These are phyloP conservation scores for Pulicaria dysenterica DNA, from an alignment of 129 eudicot species.

Conservation along the genomic window DNA sequence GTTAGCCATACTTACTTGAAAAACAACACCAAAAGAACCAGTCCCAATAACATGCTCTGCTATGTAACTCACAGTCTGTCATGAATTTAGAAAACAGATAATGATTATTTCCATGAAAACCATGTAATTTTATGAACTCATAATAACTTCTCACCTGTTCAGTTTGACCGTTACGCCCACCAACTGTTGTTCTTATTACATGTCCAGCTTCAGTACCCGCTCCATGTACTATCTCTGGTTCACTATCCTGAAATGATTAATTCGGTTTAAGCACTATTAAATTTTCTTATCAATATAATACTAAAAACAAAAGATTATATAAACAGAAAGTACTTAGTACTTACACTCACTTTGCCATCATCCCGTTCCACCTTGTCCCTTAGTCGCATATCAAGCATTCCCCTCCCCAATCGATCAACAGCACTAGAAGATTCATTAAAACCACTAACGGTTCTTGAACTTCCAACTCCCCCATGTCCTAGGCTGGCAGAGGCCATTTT, in stretches of 20 bases:
- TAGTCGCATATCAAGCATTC: constrained; percentile 83
- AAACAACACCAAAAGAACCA: constrained; percentile 96
- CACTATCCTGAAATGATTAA: constrained; percentile 75
- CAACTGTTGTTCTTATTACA: constrained; percentile 84
- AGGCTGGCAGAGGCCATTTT: constrained; percentile 78
- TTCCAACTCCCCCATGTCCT: constrained; percentile 87
- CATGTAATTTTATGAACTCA: not conserved
- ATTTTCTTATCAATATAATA: no score
- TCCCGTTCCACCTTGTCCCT: constrained; percentile 84
- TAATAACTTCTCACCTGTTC: constrained; percentile 60
- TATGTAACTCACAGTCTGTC: constrained; percentile 85
- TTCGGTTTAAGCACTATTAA: not conserved
- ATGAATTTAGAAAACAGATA: constrained; percentile 22
- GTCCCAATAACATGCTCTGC: constrained; percentile 99
- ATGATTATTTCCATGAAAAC: not conserved
- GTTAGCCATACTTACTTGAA: constrained; percentile 62
- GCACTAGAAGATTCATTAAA: constrained; percentile 70
- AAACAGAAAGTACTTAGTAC: not conserved
- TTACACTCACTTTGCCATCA: constrained; percentile 74
- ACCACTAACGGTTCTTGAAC: constrained; percentile 78
- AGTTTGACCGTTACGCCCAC: constrained; percentile 94
- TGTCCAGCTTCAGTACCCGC: constrained; percentile 94
- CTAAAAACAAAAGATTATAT: not conserved
- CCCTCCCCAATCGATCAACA: constrained; percentile 90
- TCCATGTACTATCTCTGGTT: constrained; percentile 84